Percentiles rank a stretch among this genome's conserved stretches.
phyloP scores from a whole-genome alignment of 1,284 basidiomycete genomes.

The Anthracocystis setariae region DNA sequence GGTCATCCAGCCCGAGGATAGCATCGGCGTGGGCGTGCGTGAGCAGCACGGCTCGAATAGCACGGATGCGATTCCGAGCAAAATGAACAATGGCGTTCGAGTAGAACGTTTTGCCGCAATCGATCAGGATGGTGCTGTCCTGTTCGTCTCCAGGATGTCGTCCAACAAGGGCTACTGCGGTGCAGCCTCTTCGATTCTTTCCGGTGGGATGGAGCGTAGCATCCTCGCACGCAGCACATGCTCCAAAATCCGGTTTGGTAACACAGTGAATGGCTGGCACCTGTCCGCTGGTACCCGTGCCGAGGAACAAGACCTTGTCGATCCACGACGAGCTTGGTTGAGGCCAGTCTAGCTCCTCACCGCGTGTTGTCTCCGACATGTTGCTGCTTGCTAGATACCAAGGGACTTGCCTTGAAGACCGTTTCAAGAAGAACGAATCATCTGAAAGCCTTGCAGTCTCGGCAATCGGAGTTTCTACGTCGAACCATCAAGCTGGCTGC shows the following conservation, averaged over 20 bases:
- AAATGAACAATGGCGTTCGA: constrained; percentile 50
- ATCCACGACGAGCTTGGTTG: constrained; percentile 48
- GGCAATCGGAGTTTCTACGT: neutral
- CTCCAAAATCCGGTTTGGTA: constrained; percentile 41
- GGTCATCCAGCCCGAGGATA: constrained; percentile 61
- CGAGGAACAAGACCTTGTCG: constrained; percentile 56
- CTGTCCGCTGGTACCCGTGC: constrained; percentile 63
- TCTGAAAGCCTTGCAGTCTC: neutral
- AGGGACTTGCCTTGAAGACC: neutral
- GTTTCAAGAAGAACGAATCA: constrained; percentile 8
- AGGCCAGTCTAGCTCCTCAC: constrained; percentile 14
- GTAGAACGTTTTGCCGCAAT: constrained; percentile 66
- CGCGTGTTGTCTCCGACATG: neutral
- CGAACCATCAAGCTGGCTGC: no score
- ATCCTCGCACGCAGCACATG: constrained; percentile 57
- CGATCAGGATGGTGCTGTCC: constrained; percentile 58
- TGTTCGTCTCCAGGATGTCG: constrained; percentile 16
- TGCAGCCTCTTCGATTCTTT: constrained; percentile 60
- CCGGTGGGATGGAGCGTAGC: constrained; percentile 50
- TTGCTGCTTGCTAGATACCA: neutral
- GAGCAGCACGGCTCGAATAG: constrained; percentile 59
- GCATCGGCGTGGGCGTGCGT: constrained; percentile 66
- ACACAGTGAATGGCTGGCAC: constrained; percentile 62
- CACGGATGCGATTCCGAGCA: constrained; percentile 41
- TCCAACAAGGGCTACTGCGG: constrained; percentile 47